Conservation (phyloP, 805 yeast genomes). For the Suhomyces faveliae region DNA sequence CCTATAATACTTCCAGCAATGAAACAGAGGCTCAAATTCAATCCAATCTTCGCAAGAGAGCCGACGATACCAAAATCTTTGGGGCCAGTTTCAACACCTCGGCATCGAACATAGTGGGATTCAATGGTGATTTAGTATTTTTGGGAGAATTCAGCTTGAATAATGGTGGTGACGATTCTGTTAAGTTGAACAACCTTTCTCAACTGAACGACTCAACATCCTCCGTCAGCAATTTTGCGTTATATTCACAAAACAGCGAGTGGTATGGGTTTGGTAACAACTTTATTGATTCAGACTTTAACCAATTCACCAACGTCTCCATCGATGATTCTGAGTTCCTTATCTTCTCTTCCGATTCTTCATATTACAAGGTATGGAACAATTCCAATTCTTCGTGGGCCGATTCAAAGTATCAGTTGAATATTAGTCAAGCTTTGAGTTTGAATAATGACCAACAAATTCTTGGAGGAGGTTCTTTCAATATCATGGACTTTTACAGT, state of each 20-base stretch:
- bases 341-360: conserved; percentile 32
- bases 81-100: conserved; percentile 34
- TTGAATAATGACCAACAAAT: conserved; percentile 28
- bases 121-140: conserved; percentile 22
- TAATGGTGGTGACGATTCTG: conserved; percentile 26
- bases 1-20: conserved; percentile 34
- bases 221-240: conserved; percentile 32
- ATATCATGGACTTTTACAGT: conserved; percentile 30
- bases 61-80: conserved; percentile 15
- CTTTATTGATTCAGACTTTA: conserved; percentile 20
- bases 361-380: conserved; percentile 41
- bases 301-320: conserved; percentile 34
- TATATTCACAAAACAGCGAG: conserved; percentile 31
- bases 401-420: conserved; percentile 25
- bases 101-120: conserved; percentile 20
- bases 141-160: conserved; percentile 35
- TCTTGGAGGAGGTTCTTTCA: conserved; percentile 35
- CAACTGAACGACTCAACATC: conserved; percentile 23
- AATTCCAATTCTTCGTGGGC: conserved; percentile 36
- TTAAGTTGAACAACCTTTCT: conserved; percentile 25
- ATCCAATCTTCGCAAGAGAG: conserved; percentile 16
- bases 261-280: conserved; percentile 46
- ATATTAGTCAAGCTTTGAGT: conserved; percentile 27
- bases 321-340: conserved; percentile 41
- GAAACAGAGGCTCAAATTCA: conserved; percentile 20